phyloP scores from a whole-genome alignment of 1,284 basidiomycete genomes.

The Ustilago lituana region DNA sequence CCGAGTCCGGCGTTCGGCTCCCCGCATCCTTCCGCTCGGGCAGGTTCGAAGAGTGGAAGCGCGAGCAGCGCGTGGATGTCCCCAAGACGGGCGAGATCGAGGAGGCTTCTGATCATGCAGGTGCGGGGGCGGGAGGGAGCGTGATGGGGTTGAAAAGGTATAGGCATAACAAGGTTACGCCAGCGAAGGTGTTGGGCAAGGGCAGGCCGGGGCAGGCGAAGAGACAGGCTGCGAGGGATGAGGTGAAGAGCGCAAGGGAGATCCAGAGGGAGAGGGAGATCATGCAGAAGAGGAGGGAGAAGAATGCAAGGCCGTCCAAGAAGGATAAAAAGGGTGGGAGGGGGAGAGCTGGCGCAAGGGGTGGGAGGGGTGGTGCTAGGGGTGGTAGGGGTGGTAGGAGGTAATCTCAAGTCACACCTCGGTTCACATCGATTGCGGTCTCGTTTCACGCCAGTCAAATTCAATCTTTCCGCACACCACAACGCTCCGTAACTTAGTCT shows the following conservation, averaged over 20 bases:
- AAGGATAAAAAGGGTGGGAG: conserved; percentile 22
- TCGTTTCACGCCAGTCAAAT: too few species aligned
- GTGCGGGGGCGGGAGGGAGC: conserved; percentile 69
- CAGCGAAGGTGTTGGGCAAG: conserved; percentile 54
- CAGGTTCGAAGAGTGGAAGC: conserved; percentile 93
- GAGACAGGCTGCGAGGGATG: conserved; percentile 43
- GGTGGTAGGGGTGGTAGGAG: conserved; percentile 23
- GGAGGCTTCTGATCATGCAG: conserved; percentile 29
- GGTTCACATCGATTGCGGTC: too few species aligned
- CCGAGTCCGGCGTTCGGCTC: conserved; percentile 90
- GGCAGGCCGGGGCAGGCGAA: conserved; percentile 45
- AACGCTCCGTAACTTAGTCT: too few species aligned
- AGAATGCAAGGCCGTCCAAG: conserved; percentile 60
- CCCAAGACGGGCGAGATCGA: conserved; percentile 85
- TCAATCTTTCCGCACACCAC: neutral
- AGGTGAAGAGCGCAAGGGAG: conserved; percentile 55
- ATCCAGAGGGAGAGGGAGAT: conserved; percentile 58
- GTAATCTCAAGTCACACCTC: too few species aligned
- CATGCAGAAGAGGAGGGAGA: conserved; percentile 54
- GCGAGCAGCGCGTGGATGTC: conserved; percentile 76
- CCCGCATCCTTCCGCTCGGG: conserved; percentile 93
- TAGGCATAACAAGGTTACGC: conserved; percentile 53
- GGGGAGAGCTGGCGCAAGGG: conserved; percentile 16
- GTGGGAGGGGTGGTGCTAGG: conserved; percentile 10
- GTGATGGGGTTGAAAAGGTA: conserved; percentile 45